A percentile compares a stretch with the other conserved stretches of the same genome.
These are phyloP conservation scores for Neophaeococcomyces aloes DNA, from an alignment of 2,329 filamentous ascomycete genomes.

Conservation along the genomic window DNA sequence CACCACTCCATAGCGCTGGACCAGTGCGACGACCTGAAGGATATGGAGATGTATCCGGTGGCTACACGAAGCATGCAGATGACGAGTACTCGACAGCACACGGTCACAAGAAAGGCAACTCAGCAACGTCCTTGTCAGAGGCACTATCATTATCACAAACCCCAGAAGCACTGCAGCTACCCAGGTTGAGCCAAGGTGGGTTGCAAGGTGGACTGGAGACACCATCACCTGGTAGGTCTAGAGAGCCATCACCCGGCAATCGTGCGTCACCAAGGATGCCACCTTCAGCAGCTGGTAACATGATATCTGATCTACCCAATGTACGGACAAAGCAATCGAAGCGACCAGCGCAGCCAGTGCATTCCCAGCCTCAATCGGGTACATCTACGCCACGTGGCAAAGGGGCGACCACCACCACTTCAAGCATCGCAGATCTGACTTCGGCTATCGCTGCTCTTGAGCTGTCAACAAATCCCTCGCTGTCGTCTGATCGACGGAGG, in stretches of 20 bases:
- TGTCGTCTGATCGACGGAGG: conserved; percentile 51
- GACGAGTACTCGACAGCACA: conserved; percentile 62
- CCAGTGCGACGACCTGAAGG: conserved; percentile 54
- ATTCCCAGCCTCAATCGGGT: conserved; percentile 44
- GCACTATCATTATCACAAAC: conserved; percentile 42
- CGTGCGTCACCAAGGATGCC: conserved; percentile 35
- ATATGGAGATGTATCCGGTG: conserved; percentile 54
- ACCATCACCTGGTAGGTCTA: conserved; percentile 37
- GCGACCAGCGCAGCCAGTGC: conserved; percentile 40
- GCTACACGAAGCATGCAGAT: conserved; percentile 62
- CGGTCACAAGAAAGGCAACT: conserved; percentile 31
- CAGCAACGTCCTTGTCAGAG: conserved; percentile 30
- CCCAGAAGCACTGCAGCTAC: conserved; percentile 38
- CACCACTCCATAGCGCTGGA: conserved; percentile 50
- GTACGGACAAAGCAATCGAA: conserved; percentile 48
- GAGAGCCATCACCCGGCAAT: conserved; percentile 31
- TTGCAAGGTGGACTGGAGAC: conserved; percentile 23
- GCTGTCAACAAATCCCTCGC: conserved; percentile 75
- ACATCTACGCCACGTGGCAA: conserved; percentile 50
- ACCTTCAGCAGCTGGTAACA: conserved; percentile 61
- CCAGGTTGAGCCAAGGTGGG: conserved; percentile 27
- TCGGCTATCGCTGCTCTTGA: conserved; percentile 82
- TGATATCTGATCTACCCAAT: conserved; percentile 67
- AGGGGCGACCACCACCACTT: conserved; percentile 29
- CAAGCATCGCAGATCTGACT: conserved; percentile 48